Evolutionary conservation across 495 filamentous ascomycete species (phyloP), one percentile per base, ranked within the genome.

Genomic region (Evernia prunastri): DNA sequence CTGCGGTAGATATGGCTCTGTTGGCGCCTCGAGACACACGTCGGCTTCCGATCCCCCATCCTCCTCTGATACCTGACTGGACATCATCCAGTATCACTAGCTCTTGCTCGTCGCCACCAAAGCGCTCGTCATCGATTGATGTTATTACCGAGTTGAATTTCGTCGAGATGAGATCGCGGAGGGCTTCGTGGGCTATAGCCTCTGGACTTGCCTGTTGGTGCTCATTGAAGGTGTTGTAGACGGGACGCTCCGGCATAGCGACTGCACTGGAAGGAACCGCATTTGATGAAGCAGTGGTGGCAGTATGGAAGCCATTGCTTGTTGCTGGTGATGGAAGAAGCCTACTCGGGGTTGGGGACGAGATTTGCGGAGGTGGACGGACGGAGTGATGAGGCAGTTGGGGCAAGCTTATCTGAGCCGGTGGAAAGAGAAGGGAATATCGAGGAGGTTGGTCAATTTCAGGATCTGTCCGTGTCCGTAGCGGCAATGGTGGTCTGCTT

Each of bases 81-180:
- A 61, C 43, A 25, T 61, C 67, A 70, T 72, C 69, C 71, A 75
- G 29, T 60, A 60, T 42, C 47, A 61, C 56, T 63, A 90, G 73
- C 51, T 90, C 86, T 58, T 73, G 78, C 68, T 90, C 88, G 57
- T 84, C 77, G 4, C 84, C 85, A 63, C 73, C 74, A 60, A 85
- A 89, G 18, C 73, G 77, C n/a, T 88, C 86, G 20, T 75, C 77
- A 72, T 93, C 89, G 29, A 91, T 90, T 23, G 81, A 73, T 1
- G 86, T 89, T 56, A 90, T 81, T 25, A 89, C 79, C 36, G 81
- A 68, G 71, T 88, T 78, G 53, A 91, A 75, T 59, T 82, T 83
- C 45, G 74, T 70, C 45, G 79, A 78, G 66, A 90, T 80, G 62
- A 81, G 75, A 61, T 87, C 81, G 63, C 74, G 81, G 56, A 87